Conservation (phyloP, 352 stramenopile species). For the Globisporangium viniferum region DNA sequence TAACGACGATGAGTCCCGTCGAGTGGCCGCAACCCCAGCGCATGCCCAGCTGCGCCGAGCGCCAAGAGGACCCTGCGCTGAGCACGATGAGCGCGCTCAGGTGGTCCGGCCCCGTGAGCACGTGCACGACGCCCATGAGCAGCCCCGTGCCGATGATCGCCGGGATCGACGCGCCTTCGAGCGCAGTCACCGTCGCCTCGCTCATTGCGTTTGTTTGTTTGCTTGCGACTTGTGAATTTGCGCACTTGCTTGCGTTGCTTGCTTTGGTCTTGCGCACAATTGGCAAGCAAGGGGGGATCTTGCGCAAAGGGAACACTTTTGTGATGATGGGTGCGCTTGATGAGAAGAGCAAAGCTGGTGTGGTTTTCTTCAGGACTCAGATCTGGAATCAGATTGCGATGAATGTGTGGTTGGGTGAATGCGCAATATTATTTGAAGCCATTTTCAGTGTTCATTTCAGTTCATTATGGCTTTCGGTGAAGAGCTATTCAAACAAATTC, state of each 20-base stretch:
- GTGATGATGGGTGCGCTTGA: neutral
- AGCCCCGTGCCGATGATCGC: conserved; percentile 40
- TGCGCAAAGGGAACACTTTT: neutral
- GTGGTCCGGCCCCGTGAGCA: conserved; percentile 76
- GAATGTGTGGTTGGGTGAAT: neutral
- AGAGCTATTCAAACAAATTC: neutral
- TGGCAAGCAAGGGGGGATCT: neutral
- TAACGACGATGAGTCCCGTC: conserved; percentile 73
- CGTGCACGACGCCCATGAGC: conserved; percentile 44
- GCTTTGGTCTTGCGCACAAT: neutral
- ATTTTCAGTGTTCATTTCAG: neutral
- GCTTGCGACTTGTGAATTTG: neutral
- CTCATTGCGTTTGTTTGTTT: conserved; percentile 3
- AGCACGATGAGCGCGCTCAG: conserved; percentile 85
- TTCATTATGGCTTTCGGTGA: neutral
- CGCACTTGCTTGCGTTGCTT: neutral
- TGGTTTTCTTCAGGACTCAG: neutral
- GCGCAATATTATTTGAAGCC: neutral
- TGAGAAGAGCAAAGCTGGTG: neutral
- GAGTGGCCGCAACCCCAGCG: conserved; percentile 89
- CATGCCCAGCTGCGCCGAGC: conserved; percentile 76
- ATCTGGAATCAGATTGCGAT: neutral
- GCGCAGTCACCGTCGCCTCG: conserved; percentile 15
- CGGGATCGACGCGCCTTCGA: conserved; percentile 36
- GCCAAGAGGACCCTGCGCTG: conserved; percentile 61